These are phyloP conservation scores for Xylaria venustula DNA, from an alignment of 495 filamentous ascomycete genomes.

Conservation along the genomic window DNA sequence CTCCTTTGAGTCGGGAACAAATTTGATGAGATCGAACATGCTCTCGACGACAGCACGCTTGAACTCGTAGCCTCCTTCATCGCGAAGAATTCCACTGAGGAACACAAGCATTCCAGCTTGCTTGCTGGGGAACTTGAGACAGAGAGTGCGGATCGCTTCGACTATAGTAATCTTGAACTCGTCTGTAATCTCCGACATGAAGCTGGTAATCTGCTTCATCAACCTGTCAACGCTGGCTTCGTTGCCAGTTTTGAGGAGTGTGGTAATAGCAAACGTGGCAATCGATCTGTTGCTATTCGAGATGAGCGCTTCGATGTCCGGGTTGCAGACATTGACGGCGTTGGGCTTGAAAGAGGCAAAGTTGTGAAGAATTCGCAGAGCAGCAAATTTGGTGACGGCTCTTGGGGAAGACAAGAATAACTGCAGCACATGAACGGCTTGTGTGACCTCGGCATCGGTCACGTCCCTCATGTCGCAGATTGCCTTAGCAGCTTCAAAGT, in stretches of 20 bases:
- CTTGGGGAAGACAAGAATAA: conserved; percentile 95
- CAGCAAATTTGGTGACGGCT: conserved; percentile 96
- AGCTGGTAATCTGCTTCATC: conserved; percentile 97
- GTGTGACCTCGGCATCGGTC: conserved; percentile 84
- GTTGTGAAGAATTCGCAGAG: conserved; percentile 93
- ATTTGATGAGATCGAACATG: conserved; percentile 99
- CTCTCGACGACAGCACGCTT: conserved; percentile 97
- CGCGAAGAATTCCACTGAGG: conserved; percentile 88
- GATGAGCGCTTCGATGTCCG: conserved; percentile 93
- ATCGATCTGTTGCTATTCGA: conserved; percentile 97
- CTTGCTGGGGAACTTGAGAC: conserved; percentile 96
- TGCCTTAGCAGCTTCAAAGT: conserved; percentile 97
- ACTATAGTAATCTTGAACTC: conserved; percentile 99
- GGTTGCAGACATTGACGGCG: conserved; percentile 90
- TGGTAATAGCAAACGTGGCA: conserved; percentile 97
- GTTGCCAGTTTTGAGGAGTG: conserved; percentile 95
- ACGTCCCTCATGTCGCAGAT: conserved; percentile 94
- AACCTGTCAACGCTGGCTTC: conserved; percentile 94
- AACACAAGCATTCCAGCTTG: conserved; percentile 97
- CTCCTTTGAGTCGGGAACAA: conserved; percentile 96
- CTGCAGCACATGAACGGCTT: conserved; percentile 92
- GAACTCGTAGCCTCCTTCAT: conserved; percentile 98
- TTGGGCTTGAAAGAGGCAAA: conserved; percentile 94
- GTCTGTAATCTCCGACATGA: conserved; percentile 97
- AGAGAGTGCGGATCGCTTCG: conserved; percentile 93